phyloP scores from a whole-genome alignment of 148 eudicot species.

The Hydrangea macrophylla region DNA sequence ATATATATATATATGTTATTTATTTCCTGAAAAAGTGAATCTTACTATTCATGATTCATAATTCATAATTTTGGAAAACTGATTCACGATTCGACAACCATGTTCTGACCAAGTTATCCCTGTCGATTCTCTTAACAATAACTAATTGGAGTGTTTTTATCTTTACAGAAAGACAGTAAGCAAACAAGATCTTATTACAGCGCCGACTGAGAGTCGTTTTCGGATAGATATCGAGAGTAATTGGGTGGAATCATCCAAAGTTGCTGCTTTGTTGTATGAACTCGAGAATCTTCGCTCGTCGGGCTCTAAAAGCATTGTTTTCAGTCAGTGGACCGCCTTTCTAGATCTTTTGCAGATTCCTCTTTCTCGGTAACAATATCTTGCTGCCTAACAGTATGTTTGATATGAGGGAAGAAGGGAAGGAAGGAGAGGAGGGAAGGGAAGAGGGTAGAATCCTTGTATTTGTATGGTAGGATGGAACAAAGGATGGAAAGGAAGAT shows the following conservation, averaged over 20 bases:
- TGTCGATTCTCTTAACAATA: too few relatives aligned
- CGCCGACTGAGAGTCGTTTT: constrained; percentile 88
- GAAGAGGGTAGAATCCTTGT: too few relatives aligned
- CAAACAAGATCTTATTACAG: constrained; percentile 89
- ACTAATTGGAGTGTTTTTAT: background rate
- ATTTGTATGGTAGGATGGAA: too few relatives aligned
- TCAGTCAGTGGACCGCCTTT: constrained; percentile 99
- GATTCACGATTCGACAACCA: too few relatives aligned
- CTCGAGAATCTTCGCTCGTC: constrained; percentile 59
- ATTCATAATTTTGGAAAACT: too few relatives aligned
- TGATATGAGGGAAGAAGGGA: too few relatives aligned
- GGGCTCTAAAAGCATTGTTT: constrained; percentile 85
- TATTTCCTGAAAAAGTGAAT: too few relatives aligned
- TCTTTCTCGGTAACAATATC: constrained; percentile 59
- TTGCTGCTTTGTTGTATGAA: constrained; percentile 70
- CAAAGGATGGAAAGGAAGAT: too few relatives aligned
- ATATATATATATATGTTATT: too few relatives aligned
- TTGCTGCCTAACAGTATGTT: constrained; percentile 6
- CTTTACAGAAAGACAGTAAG: constrained; percentile 56
- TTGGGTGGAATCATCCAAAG: constrained; percentile 96
- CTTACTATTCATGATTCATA: too few relatives aligned
- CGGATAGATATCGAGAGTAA: constrained; percentile 75
- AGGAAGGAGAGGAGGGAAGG: too few relatives aligned
- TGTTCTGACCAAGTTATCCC: too few relatives aligned
- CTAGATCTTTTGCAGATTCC: constrained; percentile 90